These are phyloP conservation scores for Epichloe uncinata DNA, from an alignment of 2,329 filamentous ascomycete species.

Conservation along the genomic window DNA sequence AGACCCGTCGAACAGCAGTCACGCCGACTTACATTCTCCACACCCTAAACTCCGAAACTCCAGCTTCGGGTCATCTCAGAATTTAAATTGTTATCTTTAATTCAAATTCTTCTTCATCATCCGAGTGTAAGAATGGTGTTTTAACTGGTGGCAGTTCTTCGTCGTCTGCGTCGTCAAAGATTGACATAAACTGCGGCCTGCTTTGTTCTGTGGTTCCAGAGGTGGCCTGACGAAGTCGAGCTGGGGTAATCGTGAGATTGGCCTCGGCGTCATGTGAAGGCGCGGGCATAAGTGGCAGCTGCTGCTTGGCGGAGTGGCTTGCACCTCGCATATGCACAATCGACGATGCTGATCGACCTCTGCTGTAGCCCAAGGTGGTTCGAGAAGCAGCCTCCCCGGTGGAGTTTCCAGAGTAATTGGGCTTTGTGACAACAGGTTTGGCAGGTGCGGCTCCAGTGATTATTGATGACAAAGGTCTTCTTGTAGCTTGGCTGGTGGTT, in stretches of 20 bases:
- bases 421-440: constrained; percentile 32
- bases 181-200: constrained; percentile 41
- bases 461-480: constrained; percentile 19
- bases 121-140: constrained; percentile 11
- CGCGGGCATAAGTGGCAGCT: constrained; percentile 9
- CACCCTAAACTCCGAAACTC: constrained; percentile 1
- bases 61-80: not conserved
- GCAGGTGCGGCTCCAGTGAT: constrained; percentile 17
- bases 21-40: not conserved
- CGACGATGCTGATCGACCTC: constrained; percentile 49
- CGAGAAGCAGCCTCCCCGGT: constrained; percentile 59
- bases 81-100: constrained; percentile 26
- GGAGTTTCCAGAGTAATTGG: constrained; percentile 40
- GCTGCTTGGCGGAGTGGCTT: constrained; percentile 7
- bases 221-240: constrained; percentile 17
- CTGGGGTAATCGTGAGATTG: constrained; percentile 35
- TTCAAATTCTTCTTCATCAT: constrained; percentile 43
- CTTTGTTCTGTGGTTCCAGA: constrained; percentile 12
- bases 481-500: not conserved
- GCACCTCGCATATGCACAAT: constrained; percentile 22
- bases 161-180: constrained; percentile 41
- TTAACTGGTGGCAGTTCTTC: constrained; percentile 20
- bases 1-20: not conserved
- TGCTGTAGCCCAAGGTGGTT: constrained; percentile 75
- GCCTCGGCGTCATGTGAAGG: constrained; percentile 4